phyloP scores from a whole-genome alignment of 768 basidiomycete species.

The Mycena galopus region DNA sequence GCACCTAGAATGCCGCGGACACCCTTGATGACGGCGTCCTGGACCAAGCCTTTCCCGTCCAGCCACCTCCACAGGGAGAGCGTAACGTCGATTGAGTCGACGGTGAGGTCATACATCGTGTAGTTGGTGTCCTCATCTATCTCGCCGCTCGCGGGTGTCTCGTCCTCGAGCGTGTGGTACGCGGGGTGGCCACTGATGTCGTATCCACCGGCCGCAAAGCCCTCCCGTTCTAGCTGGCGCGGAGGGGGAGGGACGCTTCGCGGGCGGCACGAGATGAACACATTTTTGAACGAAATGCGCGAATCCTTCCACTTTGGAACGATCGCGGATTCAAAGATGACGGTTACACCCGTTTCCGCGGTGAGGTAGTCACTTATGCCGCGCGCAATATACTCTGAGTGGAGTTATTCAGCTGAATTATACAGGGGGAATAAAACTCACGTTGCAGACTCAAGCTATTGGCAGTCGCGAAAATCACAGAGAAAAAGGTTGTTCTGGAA shows the following conservation, averaged over 20 bases:
- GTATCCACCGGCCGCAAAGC: conserved; percentile 71
- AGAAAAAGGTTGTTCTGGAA: conserved; percentile 93
- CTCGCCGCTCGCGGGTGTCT: conserved; percentile 34
- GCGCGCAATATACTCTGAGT: conserved; percentile 83
- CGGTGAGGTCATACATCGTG: conserved; percentile 92
- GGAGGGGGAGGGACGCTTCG: conserved; percentile 33
- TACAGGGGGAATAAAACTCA: conserved; percentile 45
- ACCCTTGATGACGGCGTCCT: conserved; percentile 92
- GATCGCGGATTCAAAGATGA: conserved; percentile 97
- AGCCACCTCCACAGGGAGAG: conserved; percentile 93
- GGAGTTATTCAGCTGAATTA: not conserved
- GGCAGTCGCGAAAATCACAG: conserved; percentile 88
- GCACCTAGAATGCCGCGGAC: conserved; percentile 93
- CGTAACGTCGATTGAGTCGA: conserved; percentile 96
- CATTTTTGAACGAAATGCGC: conserved; percentile 95
- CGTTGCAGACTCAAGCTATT: conserved; percentile 92
- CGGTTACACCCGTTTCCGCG: conserved; percentile 90
- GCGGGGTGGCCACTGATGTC: conserved; percentile 84
- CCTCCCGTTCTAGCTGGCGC: conserved; percentile 34
- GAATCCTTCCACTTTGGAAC: conserved; percentile 98
- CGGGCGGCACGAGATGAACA: conserved; percentile 91
- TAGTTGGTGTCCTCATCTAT: conserved; percentile 76
- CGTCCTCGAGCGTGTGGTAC: conserved; percentile 70
- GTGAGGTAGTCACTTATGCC: conserved; percentile 95
- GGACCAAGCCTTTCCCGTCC: conserved; percentile 93